Conservation (phyloP, 1,139 yeast species). For the Diutina ranongensis region DNA sequence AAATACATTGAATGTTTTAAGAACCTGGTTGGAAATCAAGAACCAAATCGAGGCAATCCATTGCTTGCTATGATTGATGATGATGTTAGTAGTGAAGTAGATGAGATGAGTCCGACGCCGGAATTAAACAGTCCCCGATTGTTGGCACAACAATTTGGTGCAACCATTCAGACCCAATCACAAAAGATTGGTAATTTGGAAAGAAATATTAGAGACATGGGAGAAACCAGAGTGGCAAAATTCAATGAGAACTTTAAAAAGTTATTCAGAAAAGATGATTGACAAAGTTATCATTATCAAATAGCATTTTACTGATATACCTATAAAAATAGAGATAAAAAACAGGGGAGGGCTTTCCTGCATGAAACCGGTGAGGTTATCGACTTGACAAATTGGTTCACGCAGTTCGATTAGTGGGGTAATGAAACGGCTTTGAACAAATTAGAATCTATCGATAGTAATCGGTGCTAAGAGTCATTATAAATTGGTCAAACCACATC, state of each 20-base stretch:
- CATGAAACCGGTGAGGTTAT: too few species aligned
- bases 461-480: too few species aligned
- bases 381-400: too few species aligned
- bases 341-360: too few species aligned
- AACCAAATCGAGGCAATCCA: background rate
- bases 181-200: constrained; percentile 45
- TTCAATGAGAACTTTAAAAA: constrained; percentile 48
- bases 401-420: too few species aligned
- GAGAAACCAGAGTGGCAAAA: constrained; percentile 47
- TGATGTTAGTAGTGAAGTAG: background rate
- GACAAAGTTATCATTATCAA: background rate
- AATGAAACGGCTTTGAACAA: too few species aligned
- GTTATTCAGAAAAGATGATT: constrained; percentile 39
- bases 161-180: constrained; percentile 20
- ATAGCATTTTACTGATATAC: too few species aligned
- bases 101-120: background rate
- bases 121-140: constrained; percentile 1
- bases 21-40: constrained; percentile 11
- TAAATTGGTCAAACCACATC: too few species aligned
- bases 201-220: constrained; percentile 38
- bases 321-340: too few species aligned
- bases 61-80: background rate
- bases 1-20: constrained; percentile 52
- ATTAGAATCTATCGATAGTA: too few species aligned
- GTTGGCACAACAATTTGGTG: constrained; percentile 1